Evolutionary conservation across 345 rosid genomes (phyloP).

Genomic region (Lenwebbia sp.): DNA sequence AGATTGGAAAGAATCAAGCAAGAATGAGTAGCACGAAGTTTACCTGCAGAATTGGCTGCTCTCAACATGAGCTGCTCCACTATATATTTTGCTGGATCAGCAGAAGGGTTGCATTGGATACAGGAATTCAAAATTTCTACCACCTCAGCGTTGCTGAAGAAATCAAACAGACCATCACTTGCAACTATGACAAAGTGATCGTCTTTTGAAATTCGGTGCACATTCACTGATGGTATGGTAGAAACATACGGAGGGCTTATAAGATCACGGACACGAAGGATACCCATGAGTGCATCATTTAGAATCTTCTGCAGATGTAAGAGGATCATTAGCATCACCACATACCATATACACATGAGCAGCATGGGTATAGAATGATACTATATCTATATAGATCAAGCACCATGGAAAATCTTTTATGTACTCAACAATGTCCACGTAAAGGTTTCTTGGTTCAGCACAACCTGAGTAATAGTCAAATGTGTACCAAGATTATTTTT

Average conservation of each 20-base stretch:
- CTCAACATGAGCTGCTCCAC: constrained; percentile 68
- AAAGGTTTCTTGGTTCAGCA: background rate
- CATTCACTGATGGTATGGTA: constrained; percentile 63
- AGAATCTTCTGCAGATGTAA: constrained; percentile 48
- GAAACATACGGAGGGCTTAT: constrained; percentile 88
- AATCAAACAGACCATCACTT: constrained; percentile 92
- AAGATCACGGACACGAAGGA: constrained; percentile 79
- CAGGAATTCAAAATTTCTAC: constrained; percentile 56
- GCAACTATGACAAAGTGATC: constrained; percentile 88
- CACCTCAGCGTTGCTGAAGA: constrained; percentile 78
- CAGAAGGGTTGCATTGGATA: constrained; percentile 45
- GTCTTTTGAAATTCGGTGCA: constrained; percentile 55
- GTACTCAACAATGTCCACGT: background rate
- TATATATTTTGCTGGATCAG: constrained; percentile 92
- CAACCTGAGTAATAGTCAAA: background rate
- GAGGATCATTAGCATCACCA: background rate
- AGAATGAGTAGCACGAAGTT: background rate
- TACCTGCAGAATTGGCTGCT: constrained; percentile 91
- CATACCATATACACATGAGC: background rate
- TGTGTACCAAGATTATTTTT: background rate
- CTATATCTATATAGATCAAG: background rate
- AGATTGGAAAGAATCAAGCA: background rate
- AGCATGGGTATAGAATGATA: background rate
- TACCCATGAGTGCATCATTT: constrained; percentile 93
- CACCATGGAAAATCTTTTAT: background rate